Evolutionary conservation across 176 grass and related monocot species (phyloP).

Genomic region (Lolium rigidum): DNA sequence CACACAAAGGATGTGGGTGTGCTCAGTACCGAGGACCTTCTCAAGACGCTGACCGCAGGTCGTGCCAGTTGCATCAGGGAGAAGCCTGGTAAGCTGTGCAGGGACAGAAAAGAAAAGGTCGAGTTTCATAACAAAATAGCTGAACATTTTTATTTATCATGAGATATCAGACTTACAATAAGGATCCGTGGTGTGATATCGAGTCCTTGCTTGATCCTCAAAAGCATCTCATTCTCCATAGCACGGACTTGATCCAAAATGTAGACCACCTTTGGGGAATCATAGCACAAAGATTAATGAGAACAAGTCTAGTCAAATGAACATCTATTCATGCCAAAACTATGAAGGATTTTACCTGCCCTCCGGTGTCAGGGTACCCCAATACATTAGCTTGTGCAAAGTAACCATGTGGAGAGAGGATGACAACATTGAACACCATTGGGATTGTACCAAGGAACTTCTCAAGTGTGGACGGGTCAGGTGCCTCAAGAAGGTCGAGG

Average conservation of each 20-base stretch:
- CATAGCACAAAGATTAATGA: slow-evolving; percentile 26
- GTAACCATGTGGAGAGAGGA: slow-evolving; percentile 93
- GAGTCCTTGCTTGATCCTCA: slow-evolving; percentile 97
- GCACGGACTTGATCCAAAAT: slow-evolving; percentile 99
- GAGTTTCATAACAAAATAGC: not conserved
- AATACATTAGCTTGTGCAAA: slow-evolving; percentile 99
- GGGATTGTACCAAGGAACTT: slow-evolving; percentile 95
- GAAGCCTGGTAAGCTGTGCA: slow-evolving; percentile 84
- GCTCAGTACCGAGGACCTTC: slow-evolving; percentile 95
- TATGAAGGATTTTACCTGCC: slow-evolving; percentile 66
- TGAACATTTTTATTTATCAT: not conserved
- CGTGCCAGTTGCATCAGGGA: slow-evolving; percentile 92
- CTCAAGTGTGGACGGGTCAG: slow-evolving; percentile 88
- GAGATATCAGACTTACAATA: slow-evolving; percentile 71
- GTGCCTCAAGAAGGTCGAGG: slow-evolving; percentile 98
- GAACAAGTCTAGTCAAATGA: not conserved
- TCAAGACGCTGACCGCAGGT: slow-evolving; percentile 94
- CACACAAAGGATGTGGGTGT: slow-evolving; percentile 96
- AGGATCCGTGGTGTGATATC: slow-evolving; percentile 95
- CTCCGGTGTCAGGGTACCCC: slow-evolving; percentile 99
- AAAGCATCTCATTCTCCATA: too few species aligned
- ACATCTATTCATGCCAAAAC: not conserved
- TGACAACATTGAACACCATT: slow-evolving; percentile 99
- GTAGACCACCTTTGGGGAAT: slow-evolving; percentile 77
- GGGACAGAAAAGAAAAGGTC: not conserved